Evolutionary conservation across 371 early-diverging fungal genomes (phyloP).

Genomic region (Nematocida major): DNA sequence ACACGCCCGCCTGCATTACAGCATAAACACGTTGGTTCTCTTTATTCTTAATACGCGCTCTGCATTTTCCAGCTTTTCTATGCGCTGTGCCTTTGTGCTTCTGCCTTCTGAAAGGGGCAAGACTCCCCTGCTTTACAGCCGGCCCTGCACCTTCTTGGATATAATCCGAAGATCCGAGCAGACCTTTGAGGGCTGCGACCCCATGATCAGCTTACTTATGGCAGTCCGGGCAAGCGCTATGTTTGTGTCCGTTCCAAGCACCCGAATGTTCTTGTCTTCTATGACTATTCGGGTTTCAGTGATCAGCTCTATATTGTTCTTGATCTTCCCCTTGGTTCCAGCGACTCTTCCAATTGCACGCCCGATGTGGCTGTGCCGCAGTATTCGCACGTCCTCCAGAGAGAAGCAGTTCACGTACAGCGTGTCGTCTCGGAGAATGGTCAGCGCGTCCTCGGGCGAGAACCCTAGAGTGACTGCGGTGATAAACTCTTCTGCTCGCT

Average conservation of each 20-base stretch:
- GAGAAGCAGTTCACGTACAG: conserved; percentile 79
- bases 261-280: conserved; percentile 89
- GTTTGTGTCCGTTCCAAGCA: conserved; percentile 87
- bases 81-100: no score
- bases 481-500: conserved; percentile 71
- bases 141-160: conserved; percentile 60
- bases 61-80: no score
- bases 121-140: conserved; percentile 20
- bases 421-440: conserved; percentile 78
- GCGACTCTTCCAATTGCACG: conserved; percentile 97
- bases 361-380: conserved; percentile 84
- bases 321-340: conserved; percentile 92
- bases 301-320: conserved; percentile 87
- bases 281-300: conserved; percentile 88
- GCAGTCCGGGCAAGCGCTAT: conserved; percentile 92
- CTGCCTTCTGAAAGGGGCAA: no score
- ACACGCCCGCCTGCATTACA: no score
- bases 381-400: conserved; percentile 89
- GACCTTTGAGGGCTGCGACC: conserved; percentile 91
- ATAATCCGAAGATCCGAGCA: conserved; percentile 66
- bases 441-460: conserved; percentile 77
- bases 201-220: conserved; percentile 82
- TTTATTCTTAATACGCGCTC: no score
- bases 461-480: conserved; percentile 84
- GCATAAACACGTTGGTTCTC: no score